phyloP scores from a whole-genome alignment of 2,329 filamentous ascomycete genomes.

The Phyllosticta citriasiana region DNA sequence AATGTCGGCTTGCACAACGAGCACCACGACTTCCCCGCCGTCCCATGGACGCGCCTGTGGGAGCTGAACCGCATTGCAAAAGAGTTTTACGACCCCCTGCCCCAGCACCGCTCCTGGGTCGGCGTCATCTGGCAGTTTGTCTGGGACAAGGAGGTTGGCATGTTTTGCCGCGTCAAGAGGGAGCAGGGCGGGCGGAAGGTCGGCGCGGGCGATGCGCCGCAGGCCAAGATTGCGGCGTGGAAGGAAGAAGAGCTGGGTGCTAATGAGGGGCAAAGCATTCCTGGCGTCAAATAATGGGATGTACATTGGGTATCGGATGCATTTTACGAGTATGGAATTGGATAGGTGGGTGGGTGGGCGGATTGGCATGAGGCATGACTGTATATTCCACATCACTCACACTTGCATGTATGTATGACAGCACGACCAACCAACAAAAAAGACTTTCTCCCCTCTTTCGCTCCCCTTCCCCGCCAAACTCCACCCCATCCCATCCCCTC shows the following conservation, averaged over 20 bases:
- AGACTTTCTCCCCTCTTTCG: too few species aligned
- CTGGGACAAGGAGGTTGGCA: conserved; percentile 75
- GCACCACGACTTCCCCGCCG: conserved; percentile 95
- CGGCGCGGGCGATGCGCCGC: conserved; percentile 23
- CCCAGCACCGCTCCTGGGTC: conserved; percentile 80
- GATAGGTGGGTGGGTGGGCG: too few species aligned
- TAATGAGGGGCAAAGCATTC: conserved; percentile 37
- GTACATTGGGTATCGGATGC: too few species aligned
- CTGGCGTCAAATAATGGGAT: conserved; percentile 22
- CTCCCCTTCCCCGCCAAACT: too few species aligned
- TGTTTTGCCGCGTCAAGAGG: conserved; percentile 89
- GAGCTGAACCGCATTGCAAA: conserved; percentile 67
- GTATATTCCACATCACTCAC: too few species aligned
- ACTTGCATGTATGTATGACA: too few species aligned
- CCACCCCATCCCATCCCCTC: conserved; percentile 5
- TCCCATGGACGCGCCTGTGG: conserved; percentile 85
- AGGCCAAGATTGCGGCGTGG: conserved; percentile 22
- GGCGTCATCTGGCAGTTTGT: conserved; percentile 95
- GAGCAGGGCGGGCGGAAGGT: conserved; percentile 62
- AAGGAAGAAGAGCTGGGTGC: conserved; percentile 39
- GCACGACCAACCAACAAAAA: too few species aligned
- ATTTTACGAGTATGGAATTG: too few species aligned
- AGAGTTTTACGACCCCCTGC: conserved; percentile 87
- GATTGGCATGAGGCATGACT: too few species aligned
- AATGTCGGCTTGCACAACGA: conserved; percentile 98